These are phyloP conservation scores for Xylaria sp. DNA, from an alignment of 2,329 filamentous ascomycete genomes.

Conservation along the genomic window DNA sequence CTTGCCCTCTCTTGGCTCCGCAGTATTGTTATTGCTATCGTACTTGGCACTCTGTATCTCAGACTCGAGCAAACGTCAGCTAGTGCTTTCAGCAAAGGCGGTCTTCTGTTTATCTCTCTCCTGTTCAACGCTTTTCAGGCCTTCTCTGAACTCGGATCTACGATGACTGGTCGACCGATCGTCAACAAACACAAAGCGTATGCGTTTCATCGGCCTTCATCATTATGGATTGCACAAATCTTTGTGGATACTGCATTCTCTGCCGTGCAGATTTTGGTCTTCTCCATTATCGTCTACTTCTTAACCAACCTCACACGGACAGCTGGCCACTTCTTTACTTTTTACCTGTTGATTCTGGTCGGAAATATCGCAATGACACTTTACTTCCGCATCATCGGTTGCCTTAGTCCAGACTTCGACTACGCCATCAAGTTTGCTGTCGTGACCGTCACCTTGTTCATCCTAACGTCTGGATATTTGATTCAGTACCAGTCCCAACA, in stretches of 20 bases:
- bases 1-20: slow-evolving; percentile 73
- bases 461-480: slow-evolving; percentile 81
- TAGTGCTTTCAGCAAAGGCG: slow-evolving; percentile 80
- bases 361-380: slow-evolving; percentile 76
- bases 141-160: slow-evolving; percentile 75
- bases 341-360: slow-evolving; percentile 71
- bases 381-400: slow-evolving; percentile 78
- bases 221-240: slow-evolving; percentile 83
- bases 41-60: slow-evolving; percentile 80
- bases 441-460: slow-evolving; percentile 79
- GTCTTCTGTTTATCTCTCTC: slow-evolving; percentile 79
- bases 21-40: slow-evolving; percentile 74
- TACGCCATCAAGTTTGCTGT: slow-evolving; percentile 84
- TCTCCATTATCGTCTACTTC: slow-evolving; percentile 79
- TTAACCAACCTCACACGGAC: slow-evolving; percentile 73
- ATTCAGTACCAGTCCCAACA: slow-evolving; percentile 79
- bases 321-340: slow-evolving; percentile 79
- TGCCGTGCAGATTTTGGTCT: slow-evolving; percentile 71
- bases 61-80: slow-evolving; percentile 68
- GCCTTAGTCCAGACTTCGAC: slow-evolving; percentile 79
- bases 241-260: slow-evolving; percentile 78
- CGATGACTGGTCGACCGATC: slow-evolving; percentile 77
- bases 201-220: slow-evolving; percentile 81
- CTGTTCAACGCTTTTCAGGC: slow-evolving; percentile 89
- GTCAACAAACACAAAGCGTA: slow-evolving; percentile 86